Percentiles rank a stretch among this genome's conserved stretches.
phyloP scores from a whole-genome alignment of 83 land plant genomes.

The Isoetes engelmannii region DNA sequence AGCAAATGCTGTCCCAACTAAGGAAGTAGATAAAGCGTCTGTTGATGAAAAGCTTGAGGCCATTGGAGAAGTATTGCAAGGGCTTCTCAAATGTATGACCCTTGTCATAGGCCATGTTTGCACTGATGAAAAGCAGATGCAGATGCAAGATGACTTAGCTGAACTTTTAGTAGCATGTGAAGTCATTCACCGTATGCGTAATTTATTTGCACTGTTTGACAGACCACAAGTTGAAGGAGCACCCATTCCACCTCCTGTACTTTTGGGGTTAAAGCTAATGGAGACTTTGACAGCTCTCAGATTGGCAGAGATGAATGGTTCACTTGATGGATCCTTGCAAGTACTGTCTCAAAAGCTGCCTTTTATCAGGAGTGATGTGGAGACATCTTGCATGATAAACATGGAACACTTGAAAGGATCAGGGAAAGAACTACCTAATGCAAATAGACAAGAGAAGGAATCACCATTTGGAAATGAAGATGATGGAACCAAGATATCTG shows the following conservation, averaged over 20 bases:
- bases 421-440: too few species aligned
- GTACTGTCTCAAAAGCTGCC: background rate
- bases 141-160: constrained; percentile 77
- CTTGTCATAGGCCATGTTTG: constrained; percentile 51
- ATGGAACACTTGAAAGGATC: too few species aligned
- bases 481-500: too few species aligned
- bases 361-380: too few species aligned
- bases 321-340: constrained; percentile 22
- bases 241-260: constrained; percentile 76
- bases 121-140: constrained; percentile 47
- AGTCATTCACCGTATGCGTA: constrained; percentile 71
- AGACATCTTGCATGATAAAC: too few species aligned
- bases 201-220: constrained; percentile 84
- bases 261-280: constrained; percentile 62
- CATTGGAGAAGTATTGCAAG: constrained; percentile 62
- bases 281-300: constrained; percentile 55
- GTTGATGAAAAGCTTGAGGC: constrained; percentile 53
- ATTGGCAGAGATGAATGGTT: constrained; percentile 14
- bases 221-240: constrained; percentile 89
- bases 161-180: constrained; percentile 69
- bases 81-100: constrained; percentile 58
- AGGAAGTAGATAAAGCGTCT: constrained; percentile 27
- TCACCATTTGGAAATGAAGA: too few species aligned
- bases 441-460: too few species aligned
- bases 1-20: background rate